Evolutionary conservation across 2,329 filamentous ascomycete species (phyloP).

Genomic region (Tolypocladium guangdongense): DNA sequence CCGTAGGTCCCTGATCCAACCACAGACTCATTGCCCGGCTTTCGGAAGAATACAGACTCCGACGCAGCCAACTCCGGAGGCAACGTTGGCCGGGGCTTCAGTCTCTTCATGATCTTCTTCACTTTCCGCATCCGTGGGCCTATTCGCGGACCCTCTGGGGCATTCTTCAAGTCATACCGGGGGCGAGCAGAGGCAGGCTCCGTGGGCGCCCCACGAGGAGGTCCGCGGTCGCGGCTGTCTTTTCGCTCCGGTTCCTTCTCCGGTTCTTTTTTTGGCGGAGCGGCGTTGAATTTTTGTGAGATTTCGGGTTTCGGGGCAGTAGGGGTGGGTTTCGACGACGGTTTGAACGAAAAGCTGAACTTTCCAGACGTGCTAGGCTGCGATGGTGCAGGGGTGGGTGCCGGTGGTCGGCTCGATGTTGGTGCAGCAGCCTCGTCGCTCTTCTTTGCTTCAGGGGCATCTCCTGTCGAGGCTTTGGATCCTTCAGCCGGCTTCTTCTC

Average conservation of each 20-base stretch:
- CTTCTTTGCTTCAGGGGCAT: neutral
- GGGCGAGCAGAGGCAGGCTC: constrained; percentile 41
- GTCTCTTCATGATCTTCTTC: constrained; percentile 56
- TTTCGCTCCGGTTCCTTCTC: constrained; percentile 17
- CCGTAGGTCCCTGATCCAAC: constrained; percentile 93
- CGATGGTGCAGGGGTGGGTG: constrained; percentile 36
- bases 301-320: constrained; percentile 54
- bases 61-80: constrained; percentile 63
- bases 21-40: constrained; percentile 94
- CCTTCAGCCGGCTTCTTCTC: neutral
- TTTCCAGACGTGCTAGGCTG: constrained; percentile 46
- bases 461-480: neutral
- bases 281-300: constrained; percentile 57
- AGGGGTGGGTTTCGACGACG: constrained; percentile 47
- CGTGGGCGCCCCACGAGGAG: constrained; percentile 38
- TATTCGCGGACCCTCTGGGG: constrained; percentile 22
- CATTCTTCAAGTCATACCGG: constrained; percentile 20
- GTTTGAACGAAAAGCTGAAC: constrained; percentile 91
- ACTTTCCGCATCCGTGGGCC: constrained; percentile 49
- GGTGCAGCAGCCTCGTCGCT: neutral
- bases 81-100: constrained; percentile 61
- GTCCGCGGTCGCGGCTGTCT: constrained; percentile 30
- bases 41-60: constrained; percentile 86
- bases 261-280: constrained; percentile 35
- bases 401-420: neutral